phyloP scores from a whole-genome alignment of 305 asterid genomes.

The Fraxinus albicans region DNA sequence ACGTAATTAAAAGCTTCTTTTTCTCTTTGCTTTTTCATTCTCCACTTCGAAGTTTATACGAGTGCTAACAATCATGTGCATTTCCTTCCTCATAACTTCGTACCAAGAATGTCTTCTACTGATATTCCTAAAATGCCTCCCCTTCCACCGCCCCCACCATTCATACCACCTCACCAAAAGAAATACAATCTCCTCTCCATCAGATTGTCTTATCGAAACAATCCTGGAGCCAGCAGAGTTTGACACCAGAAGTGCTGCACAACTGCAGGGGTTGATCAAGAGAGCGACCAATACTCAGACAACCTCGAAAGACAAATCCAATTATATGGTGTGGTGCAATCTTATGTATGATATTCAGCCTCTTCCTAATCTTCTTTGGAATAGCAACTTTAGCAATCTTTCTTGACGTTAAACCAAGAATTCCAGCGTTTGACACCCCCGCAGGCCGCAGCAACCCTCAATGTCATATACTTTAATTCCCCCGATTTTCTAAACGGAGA shows the following conservation, averaged over 20 bases:
- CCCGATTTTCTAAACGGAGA: constrained; percentile 58
- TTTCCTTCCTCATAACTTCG: constrained; percentile 27
- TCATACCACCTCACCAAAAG: constrained; percentile 28
- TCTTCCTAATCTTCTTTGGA: constrained; percentile 67
- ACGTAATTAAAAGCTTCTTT: constrained; percentile 41
- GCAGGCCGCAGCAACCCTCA: too few relatives aligned
- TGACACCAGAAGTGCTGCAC: constrained; percentile 33
- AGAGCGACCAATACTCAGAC: constrained; percentile 50
- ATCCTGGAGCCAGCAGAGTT: constrained; percentile 30
- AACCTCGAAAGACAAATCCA: constrained; percentile 52
- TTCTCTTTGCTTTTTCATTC: constrained; percentile 37
- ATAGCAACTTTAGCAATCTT: constrained; percentile 55
- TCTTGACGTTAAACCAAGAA: constrained; percentile 53
- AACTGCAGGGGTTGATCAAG: constrained; percentile 39
- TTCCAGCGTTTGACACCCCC: constrained; percentile 65
- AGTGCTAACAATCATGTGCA: constrained; percentile 21
- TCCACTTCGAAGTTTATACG: constrained; percentile 41
- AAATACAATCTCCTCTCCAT: constrained; percentile 22
- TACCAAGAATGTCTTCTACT: constrained; percentile 15
- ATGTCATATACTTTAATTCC: constrained; percentile 46
- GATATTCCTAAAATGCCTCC: constrained; percentile 38
- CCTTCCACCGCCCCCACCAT: constrained; percentile 31
- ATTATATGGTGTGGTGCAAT: constrained; percentile 63
- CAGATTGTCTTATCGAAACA: constrained; percentile 38
- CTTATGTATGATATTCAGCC: constrained; percentile 60